These are phyloP conservation scores for Nannochloropsis gaditana DNA, from an alignment of 108 stramenopile species.

Conservation along the genomic window DNA sequence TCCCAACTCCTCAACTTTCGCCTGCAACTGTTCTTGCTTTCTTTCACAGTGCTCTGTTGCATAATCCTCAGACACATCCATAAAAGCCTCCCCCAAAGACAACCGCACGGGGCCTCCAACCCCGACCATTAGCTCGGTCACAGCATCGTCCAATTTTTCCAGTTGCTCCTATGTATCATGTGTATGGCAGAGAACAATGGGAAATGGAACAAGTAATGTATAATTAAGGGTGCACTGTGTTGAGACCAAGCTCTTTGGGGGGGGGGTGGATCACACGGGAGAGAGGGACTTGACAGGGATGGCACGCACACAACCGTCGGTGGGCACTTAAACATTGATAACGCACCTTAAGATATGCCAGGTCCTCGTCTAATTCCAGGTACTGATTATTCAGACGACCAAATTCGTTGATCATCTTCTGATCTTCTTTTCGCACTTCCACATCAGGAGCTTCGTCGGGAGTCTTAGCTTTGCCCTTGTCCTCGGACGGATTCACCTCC, in stretches of 20 bases:
- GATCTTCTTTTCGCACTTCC: slow-evolving; percentile 21
- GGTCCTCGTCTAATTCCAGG: neutral
- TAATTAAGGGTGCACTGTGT: no score
- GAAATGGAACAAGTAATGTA: no score
- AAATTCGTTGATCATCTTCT: slow-evolving; percentile 26
- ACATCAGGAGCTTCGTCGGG: neutral
- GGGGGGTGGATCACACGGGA: no score
- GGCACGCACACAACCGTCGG: no score
- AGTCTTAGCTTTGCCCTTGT: neutral
- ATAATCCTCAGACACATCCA: slow-evolving; percentile 14
- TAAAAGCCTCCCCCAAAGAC: slow-evolving; percentile 15
- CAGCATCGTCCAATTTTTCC: slow-evolving; percentile 18
- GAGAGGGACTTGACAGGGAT: no score
- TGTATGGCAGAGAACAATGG: neutral
- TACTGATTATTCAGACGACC: slow-evolving; percentile 6
- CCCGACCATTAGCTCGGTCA: slow-evolving; percentile 21
- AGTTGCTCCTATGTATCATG: neutral
- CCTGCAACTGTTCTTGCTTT: neutral
- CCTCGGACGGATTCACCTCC: neutral
- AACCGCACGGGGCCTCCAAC: slow-evolving; percentile 1
- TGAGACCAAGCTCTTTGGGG: no score
- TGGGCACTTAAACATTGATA: no score
- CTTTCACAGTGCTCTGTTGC: slow-evolving; percentile 16
- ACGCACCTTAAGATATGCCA: neutral
- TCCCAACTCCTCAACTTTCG: neutral